Conservation (phyloP, 495 filamentous ascomycete species). For the Penicillium roqueforti region DNA sequence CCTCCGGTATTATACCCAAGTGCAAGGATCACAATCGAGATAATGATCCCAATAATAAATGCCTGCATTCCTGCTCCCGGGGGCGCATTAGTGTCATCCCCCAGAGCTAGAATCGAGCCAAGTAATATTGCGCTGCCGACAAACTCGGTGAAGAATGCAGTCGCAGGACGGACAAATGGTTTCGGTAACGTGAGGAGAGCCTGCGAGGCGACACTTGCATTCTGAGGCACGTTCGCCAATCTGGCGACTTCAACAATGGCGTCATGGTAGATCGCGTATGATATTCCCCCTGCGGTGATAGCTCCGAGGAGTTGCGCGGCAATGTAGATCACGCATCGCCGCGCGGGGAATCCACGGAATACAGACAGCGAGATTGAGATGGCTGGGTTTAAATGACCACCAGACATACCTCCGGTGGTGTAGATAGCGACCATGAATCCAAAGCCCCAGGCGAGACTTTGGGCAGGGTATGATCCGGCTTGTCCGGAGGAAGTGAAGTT, state of each 20-base stretch:
- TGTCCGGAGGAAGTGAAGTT: slow-evolving; percentile 7
- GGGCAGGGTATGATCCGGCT: slow-evolving; percentile 10
- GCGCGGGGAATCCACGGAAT: slow-evolving; percentile 51
- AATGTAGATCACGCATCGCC: slow-evolving; percentile 40
- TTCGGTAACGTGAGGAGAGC: slow-evolving; percentile 48
- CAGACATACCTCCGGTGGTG: slow-evolving; percentile 46
- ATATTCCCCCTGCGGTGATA: slow-evolving; percentile 40
- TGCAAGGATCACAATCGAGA: slow-evolving; percentile 13
- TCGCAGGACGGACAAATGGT: slow-evolving; percentile 40
- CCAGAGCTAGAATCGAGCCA: slow-evolving; percentile 21
- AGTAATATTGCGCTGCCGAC: slow-evolving; percentile 19
- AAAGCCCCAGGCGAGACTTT: slow-evolving; percentile 29
- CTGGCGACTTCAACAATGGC: slow-evolving; percentile 36
- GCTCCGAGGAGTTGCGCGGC: slow-evolving; percentile 47
- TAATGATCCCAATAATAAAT: slow-evolving; percentile 17
- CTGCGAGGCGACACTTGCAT: slow-evolving; percentile 27
- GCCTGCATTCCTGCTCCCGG: slow-evolving; percentile 27
- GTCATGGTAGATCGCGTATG: slow-evolving; percentile 43
- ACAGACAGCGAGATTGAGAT: slow-evolving; percentile 53
- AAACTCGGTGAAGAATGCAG: slow-evolving; percentile 39
- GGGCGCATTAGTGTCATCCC: slow-evolving; percentile 22
- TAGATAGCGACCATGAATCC: slow-evolving; percentile 55
- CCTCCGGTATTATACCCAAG: slow-evolving; percentile 24
- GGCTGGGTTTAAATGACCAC: slow-evolving; percentile 55
- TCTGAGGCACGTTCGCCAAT: slow-evolving; percentile 4